Percentiles rank a stretch among this genome's conserved stretches.
Evolutionary conservation across 2,329 filamentous ascomycete species (phyloP).

Genomic region (Cladosporium colombiae): DNA sequence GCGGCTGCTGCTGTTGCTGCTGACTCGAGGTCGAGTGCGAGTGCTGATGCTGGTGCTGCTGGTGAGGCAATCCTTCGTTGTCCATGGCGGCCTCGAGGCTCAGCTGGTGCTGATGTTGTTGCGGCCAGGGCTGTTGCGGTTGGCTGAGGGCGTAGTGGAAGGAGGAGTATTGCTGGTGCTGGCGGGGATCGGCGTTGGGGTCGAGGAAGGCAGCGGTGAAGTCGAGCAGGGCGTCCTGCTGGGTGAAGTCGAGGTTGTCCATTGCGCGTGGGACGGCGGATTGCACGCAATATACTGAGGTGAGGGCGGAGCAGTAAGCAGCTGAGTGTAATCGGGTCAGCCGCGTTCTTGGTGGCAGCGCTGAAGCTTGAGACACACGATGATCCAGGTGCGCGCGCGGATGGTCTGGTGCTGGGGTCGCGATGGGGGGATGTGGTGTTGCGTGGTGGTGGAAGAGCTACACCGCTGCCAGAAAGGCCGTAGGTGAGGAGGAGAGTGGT

Average conservation of each 20-base stretch:
- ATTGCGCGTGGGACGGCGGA: conserved; percentile 33
- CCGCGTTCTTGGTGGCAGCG: conserved; percentile 1
- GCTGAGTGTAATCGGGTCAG: conserved; percentile 13
- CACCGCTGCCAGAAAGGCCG: too few species aligned
- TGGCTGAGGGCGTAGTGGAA: conserved; percentile 22
- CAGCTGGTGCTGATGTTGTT: conserved; percentile 27
- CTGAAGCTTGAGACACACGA: conserved; percentile 9
- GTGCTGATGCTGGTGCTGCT: conserved; percentile 25
- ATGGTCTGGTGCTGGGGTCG: not conserved
- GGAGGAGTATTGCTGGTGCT: conserved; percentile 32
- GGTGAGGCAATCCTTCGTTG: conserved; percentile 26
- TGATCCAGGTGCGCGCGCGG: conserved; percentile 9
- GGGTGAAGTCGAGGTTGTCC: conserved; percentile 46
- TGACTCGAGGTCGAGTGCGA: conserved; percentile 27
- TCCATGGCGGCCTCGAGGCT: conserved; percentile 30
- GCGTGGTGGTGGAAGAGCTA: too few species aligned
- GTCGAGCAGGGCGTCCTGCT: conserved; percentile 43
- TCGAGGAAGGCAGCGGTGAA: conserved; percentile 43
- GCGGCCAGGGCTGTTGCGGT: conserved; percentile 22
- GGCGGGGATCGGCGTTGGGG: conserved; percentile 35
- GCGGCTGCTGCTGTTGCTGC: conserved; percentile 20
- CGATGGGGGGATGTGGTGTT: not conserved
- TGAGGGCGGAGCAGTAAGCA: conserved; percentile 9
- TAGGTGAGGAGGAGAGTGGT: too few species aligned
- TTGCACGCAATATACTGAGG: conserved; percentile 14